Percentiles rank a stretch among this genome's conserved stretches.
These are phyloP conservation scores for Mycena polygramma DNA, from an alignment of 768 basidiomycete species.

Conservation along the genomic window DNA sequence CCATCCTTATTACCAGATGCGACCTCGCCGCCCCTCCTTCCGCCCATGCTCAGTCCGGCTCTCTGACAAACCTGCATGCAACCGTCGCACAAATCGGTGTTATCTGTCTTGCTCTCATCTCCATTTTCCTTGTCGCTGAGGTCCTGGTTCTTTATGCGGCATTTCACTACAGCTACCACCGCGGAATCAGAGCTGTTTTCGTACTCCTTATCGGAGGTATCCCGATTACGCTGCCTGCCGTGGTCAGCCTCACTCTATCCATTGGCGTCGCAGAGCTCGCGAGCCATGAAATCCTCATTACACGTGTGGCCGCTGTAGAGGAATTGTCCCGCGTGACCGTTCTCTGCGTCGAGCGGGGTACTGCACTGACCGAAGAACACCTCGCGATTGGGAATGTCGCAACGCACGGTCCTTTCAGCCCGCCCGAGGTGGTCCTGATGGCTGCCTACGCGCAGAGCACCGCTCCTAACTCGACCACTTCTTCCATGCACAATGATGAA, in stretches of 20 bases:
- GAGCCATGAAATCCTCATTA: conserved; percentile 98
- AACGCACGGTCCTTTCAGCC: conserved; percentile 72
- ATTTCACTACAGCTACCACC: conserved; percentile 91
- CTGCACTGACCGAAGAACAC: conserved; percentile 65
- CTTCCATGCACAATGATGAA: conserved; percentile 60
- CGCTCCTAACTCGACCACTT: conserved; percentile 71
- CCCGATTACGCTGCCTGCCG: conserved; percentile 99
- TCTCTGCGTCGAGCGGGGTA: conserved; percentile 93
- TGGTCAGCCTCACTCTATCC: conserved; percentile 95
- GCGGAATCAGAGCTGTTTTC: conserved; percentile 95
- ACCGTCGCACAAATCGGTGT: conserved; percentile 96
- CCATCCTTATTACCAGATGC: conserved; percentile 96
- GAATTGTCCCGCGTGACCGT: conserved; percentile 98
- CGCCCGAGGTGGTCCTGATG: conserved; percentile 91
- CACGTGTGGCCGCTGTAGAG: conserved; percentile 98
- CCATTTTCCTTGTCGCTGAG: conserved; percentile 93
- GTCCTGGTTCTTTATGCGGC: conserved; percentile 93
- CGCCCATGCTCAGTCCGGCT: conserved; percentile 79
- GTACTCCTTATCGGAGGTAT: conserved; percentile 99
- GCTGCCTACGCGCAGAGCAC: conserved; percentile 96
- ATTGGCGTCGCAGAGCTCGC: conserved; percentile 98
- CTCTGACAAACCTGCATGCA: conserved; percentile 53
- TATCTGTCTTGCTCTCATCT: conserved; percentile 95
- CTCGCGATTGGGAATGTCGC: not conserved
- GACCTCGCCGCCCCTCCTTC: conserved; percentile 88